Percentiles rank a stretch among this genome's conserved stretches.
Evolutionary conservation across 495 filamentous ascomycete species (phyloP).

Genomic region (Rhypophila decipiens): DNA sequence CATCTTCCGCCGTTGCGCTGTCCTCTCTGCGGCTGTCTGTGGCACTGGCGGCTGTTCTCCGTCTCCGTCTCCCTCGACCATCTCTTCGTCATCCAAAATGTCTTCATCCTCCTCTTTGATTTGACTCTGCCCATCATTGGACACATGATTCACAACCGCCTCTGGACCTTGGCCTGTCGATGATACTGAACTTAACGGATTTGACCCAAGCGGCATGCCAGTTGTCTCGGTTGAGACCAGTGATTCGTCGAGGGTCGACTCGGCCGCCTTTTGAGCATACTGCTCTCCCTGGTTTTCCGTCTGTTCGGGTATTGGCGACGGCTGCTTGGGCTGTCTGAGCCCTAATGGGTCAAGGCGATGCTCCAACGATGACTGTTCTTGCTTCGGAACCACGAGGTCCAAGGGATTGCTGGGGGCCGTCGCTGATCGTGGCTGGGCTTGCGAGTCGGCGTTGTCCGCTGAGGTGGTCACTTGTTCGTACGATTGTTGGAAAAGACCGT

Average conservation of each 20-base stretch:
- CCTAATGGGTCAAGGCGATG: constrained; percentile 42
- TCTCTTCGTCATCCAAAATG: constrained; percentile 43
- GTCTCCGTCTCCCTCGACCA: constrained; percentile 39
- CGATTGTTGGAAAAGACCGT: constrained; percentile 39
- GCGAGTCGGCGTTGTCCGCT: constrained; percentile 33
- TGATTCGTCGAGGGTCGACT: constrained; percentile 39
- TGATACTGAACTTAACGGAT: constrained; percentile 34
- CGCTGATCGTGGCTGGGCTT: constrained; percentile 36
- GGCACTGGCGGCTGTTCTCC: constrained; percentile 41
- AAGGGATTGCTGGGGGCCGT: constrained; percentile 28
- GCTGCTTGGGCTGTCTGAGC: constrained; percentile 36
- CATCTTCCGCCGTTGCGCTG: constrained; percentile 85
- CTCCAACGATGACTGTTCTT: constrained; percentile 29
- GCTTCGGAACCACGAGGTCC: constrained; percentile 27
- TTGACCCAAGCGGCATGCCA: constrained; percentile 34
- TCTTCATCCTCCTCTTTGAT: constrained; percentile 52
- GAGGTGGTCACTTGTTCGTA: constrained; percentile 42
- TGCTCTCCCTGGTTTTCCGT: constrained; percentile 27
- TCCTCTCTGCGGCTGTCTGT: constrained; percentile 62
- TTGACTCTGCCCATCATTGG: constrained; percentile 37
- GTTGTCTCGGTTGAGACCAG: constrained; percentile 35
- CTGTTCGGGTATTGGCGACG: constrained; percentile 35
- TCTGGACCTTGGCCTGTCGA: constrained; percentile 33
- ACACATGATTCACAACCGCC: constrained; percentile 17
- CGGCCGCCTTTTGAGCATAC: constrained; percentile 33